These are phyloP conservation scores for Podaxis carcinomalis DNA, from an alignment of 768 basidiomycete species.

Conservation along the genomic window DNA sequence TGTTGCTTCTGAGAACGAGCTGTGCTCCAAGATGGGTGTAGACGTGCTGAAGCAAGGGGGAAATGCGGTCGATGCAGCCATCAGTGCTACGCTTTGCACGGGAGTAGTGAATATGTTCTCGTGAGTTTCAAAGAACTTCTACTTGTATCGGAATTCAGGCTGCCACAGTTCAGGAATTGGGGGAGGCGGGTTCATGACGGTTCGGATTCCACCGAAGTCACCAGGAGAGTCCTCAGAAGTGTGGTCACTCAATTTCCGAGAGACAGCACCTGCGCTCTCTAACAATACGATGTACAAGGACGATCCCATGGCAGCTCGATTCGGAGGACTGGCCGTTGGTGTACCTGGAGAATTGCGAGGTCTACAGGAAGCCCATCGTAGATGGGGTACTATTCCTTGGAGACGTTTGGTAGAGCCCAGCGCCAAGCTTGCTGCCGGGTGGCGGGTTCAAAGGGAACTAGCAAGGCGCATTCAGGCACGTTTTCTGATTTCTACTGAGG, in stretches of 20 bases:
- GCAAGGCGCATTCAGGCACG: constrained; percentile 51
- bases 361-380: constrained; percentile 74
- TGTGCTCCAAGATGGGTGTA: constrained; percentile 85
- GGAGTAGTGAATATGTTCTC: constrained; percentile 92
- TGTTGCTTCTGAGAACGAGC: constrained; percentile 83
- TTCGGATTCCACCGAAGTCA: constrained; percentile 61
- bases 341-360: constrained; percentile 92
- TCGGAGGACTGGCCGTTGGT: constrained; percentile 83
- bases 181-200: constrained; percentile 85
- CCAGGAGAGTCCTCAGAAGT: constrained; percentile 48
- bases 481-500: neutral
- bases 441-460: constrained; percentile 77
- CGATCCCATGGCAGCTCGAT: constrained; percentile 46
- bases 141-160: constrained; percentile 5
- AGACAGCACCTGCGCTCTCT: constrained; percentile 72
- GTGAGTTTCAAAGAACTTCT: constrained; percentile 34
- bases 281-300: constrained; percentile 74
- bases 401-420: constrained; percentile 69
- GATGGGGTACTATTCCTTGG: constrained; percentile 86
- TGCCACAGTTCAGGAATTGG: constrained; percentile 68
- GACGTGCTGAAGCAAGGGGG: constrained; percentile 75
- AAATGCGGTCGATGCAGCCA: constrained; percentile 86
- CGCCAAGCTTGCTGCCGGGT: constrained; percentile 69
- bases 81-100: constrained; percentile 73
- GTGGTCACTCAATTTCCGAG: constrained; percentile 82